Conservation (phyloP, 352 stramenopile species). For the Phytophthora vignae region DNA sequence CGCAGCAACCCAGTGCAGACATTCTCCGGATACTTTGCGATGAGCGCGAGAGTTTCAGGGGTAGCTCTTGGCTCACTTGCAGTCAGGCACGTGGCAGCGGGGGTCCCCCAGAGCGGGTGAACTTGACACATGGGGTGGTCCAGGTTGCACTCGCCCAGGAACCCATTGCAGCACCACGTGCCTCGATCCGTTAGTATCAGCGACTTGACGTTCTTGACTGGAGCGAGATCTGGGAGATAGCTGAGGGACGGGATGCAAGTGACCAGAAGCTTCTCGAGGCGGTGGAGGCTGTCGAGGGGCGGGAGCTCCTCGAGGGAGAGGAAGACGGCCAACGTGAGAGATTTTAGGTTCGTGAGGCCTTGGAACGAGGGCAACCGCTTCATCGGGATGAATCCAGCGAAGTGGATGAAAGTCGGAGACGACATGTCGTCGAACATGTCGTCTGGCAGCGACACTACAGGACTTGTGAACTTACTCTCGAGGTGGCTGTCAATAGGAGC, state of each 20-base stretch:
- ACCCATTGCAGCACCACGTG: slow-evolving; percentile 40
- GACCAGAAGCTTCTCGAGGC: slow-evolving; percentile 28
- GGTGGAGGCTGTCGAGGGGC: slow-evolving; percentile 9
- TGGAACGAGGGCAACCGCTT: slow-evolving; percentile 9
- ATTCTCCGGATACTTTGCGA: slow-evolving; percentile 1
- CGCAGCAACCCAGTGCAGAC: slow-evolving; percentile 4
- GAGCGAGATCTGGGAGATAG: slow-evolving; percentile 20
- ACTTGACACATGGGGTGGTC: slow-evolving; percentile 14
- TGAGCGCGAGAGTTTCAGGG: slow-evolving; percentile 12
- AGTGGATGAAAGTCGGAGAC: neutral
- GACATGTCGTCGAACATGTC: slow-evolving; percentile 7
- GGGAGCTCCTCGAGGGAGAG: slow-evolving; percentile 13
- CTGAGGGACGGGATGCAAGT: neutral
- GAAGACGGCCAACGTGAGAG: neutral
- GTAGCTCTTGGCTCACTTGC: slow-evolving; percentile 5
- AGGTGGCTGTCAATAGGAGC: neutral
- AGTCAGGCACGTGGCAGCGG: slow-evolving; percentile 19
- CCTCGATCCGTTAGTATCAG: slow-evolving; percentile 10
- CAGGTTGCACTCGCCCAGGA: slow-evolving; percentile 31
- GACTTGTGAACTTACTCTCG: neutral
- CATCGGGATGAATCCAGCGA: slow-evolving; percentile 10
- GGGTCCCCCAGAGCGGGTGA: slow-evolving; percentile 23
- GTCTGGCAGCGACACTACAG: neutral
- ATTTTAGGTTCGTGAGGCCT: no score
- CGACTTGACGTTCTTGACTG: slow-evolving; percentile 11